A percentile compares a stretch with the other conserved stretches of the same genome.
Evolutionary conservation across 768 basidiomycete species (phyloP).

Genomic region (Boletus vermiculosoides): DNA sequence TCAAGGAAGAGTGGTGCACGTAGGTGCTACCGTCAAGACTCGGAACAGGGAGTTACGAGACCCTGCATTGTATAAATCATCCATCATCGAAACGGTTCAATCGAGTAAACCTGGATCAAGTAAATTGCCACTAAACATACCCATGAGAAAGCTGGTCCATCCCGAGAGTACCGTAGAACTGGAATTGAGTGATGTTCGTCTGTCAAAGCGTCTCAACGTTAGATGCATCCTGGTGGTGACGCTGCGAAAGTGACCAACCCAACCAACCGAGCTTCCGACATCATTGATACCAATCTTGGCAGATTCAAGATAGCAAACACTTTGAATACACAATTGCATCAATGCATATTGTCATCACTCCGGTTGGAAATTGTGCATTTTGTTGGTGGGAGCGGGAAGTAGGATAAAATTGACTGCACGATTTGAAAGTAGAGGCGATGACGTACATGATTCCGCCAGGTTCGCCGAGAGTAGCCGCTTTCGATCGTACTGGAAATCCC

Average conservation of each 20-base stretch:
- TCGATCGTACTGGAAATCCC: too few species aligned
- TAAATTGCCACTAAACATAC: slow-evolving; percentile 6
- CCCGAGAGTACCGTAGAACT: slow-evolving; percentile 25
- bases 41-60: slow-evolving; percentile 63
- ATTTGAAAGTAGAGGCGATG: neutral
- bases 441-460: neutral
- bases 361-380: slow-evolving; percentile 16
- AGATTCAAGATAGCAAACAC: slow-evolving; percentile 63
- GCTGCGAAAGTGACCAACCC: too few species aligned
- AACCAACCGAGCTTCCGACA: too few species aligned
- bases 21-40: slow-evolving; percentile 60
- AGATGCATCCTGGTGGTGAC: neutral
- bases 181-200: slow-evolving; percentile 24
- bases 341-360: slow-evolving; percentile 21
- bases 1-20: slow-evolving; percentile 53
- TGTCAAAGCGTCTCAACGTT: neutral
- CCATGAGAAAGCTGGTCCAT: slow-evolving; percentile 28
- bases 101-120: neutral
- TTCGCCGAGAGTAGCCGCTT: too few species aligned
- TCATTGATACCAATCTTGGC: slow-evolving; percentile 22
- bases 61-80: slow-evolving; percentile 36
- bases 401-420: too few species aligned
- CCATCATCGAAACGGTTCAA: slow-evolving; percentile 10
- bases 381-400: neutral
- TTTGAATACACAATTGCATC: too few species aligned